Conservation (phyloP, 352 stramenopile genomes). For the Pythium sukuiense region DNA sequence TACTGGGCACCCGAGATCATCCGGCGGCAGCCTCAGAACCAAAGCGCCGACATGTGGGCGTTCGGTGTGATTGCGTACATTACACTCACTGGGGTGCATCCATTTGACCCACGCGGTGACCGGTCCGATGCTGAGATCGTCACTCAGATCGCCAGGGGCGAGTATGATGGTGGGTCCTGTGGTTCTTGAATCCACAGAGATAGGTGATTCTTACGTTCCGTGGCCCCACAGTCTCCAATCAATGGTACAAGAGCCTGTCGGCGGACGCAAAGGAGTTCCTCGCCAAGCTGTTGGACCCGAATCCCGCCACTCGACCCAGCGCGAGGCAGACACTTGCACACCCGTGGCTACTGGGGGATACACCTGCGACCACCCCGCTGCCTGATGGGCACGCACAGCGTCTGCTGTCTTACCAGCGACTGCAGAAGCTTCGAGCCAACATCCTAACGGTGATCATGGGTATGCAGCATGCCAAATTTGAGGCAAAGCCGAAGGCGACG, state of each 20-base stretch:
- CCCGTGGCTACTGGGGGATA: conserved; percentile 56
- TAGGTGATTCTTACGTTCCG: background rate
- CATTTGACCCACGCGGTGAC: conserved; percentile 74
- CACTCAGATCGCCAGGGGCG: conserved; percentile 48
- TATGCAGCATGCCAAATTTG: conserved; percentile 59
- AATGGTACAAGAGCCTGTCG: conserved; percentile 66
- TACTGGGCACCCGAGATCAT: conserved; percentile 86
- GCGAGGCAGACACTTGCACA: conserved; percentile 58
- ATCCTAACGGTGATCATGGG: conserved; percentile 75
- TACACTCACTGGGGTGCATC: conserved; percentile 70
- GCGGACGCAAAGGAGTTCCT: conserved; percentile 65
- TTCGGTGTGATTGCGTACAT: conserved; percentile 82
- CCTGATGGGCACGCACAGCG: conserved; percentile 48
- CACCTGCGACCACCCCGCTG: conserved; percentile 43
- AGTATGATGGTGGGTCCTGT: conserved; percentile 50
- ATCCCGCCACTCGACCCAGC: conserved; percentile 53
- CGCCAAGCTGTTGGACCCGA: conserved; percentile 43
- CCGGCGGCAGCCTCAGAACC: conserved; percentile 60
- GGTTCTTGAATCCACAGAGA: too few species aligned
- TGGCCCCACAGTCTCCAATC: conserved; percentile 45
- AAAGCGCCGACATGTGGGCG: conserved; percentile 78
- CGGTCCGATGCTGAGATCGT: conserved; percentile 73
- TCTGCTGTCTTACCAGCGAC: conserved; percentile 60
- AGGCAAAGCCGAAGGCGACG: conserved; percentile 9
- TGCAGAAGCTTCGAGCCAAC: conserved; percentile 75